A percentile compares a stretch with the other conserved stretches of the same genome.
Evolutionary conservation across 352 stramenopile species (phyloP).

Genomic region (Pythium chondricola): DNA sequence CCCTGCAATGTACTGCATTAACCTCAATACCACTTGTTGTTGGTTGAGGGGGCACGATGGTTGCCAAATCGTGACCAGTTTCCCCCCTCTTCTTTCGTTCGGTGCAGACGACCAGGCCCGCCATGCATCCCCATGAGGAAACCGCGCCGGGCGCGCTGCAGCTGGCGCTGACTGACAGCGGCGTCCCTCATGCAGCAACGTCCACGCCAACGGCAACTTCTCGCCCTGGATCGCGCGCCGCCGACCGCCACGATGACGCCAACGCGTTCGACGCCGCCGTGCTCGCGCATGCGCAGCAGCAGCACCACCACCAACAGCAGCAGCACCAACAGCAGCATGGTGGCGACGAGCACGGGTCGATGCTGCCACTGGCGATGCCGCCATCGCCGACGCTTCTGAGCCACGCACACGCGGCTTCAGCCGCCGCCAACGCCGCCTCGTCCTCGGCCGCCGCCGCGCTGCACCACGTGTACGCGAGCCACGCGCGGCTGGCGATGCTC

Average conservation of each 20-base stretch:
- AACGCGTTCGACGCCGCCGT: not conserved
- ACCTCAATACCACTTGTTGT: slow-evolving; percentile 8
- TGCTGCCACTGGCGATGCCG: slow-evolving; percentile 20
- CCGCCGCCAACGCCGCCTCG: too few species aligned
- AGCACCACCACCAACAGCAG: not conserved
- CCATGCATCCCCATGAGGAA: slow-evolving; percentile 22
- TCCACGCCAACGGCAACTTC: not conserved
- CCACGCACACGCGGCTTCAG: not conserved
- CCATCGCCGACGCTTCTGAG: slow-evolving; percentile 15
- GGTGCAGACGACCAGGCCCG: too few species aligned
- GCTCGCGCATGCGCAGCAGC: not conserved
- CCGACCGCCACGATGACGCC: not conserved
- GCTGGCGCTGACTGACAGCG: slow-evolving; percentile 13
- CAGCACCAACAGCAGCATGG: not conserved
- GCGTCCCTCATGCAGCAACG: slow-evolving; percentile 19
- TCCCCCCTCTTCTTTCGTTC: slow-evolving; percentile 7
- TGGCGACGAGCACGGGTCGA: not conserved
- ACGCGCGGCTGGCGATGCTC: slow-evolving; percentile 11
- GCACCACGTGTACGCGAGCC: not conserved
- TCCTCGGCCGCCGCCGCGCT: not conserved
- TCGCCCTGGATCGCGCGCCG: not conserved
- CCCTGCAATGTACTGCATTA: too few species aligned
- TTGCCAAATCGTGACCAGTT: slow-evolving; percentile 13
- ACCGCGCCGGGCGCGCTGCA: slow-evolving; percentile 14
- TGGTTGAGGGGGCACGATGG: slow-evolving; percentile 6